phyloP scores from a whole-genome alignment of 1,284 basidiomycete genomes.

The Apiotrichum siamense region DNA sequence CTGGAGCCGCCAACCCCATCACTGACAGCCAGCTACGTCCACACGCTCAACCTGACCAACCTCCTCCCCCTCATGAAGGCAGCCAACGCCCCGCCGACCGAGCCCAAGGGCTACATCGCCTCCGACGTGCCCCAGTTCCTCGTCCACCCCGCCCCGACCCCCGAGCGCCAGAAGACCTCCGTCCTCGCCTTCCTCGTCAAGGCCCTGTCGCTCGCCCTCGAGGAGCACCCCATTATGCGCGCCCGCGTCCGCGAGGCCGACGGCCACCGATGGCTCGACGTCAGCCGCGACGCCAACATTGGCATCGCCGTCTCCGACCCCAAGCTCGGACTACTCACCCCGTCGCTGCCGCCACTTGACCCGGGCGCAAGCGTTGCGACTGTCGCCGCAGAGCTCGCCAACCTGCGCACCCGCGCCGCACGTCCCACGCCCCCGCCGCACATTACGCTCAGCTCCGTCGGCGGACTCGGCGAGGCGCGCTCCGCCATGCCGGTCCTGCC shows the following conservation, averaged over 20 bases:
- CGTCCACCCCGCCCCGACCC: conserved; percentile 37
- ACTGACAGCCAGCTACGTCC: conserved; percentile 57
- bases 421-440: conserved; percentile 63
- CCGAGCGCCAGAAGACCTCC: conserved; percentile 52
- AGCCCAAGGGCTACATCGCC: conserved; percentile 40
- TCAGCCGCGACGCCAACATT: conserved; percentile 32
- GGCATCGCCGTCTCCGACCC: conserved; percentile 55
- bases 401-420: conserved; percentile 56
- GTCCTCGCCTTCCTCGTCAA: conserved; percentile 83
- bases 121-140: conserved; percentile 54
- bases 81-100: conserved; percentile 57
- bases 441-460: conserved; percentile 80
- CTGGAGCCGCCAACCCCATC: neutral
- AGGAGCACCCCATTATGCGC: conserved; percentile 52
- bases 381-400: conserved; percentile 49
- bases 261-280: conserved; percentile 31
- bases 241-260: conserved; percentile 23
- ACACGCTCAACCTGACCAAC: conserved; percentile 73
- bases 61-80: conserved; percentile 65
- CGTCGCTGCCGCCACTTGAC: conserved; percentile 64
- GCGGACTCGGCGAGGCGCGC: conserved; percentile 67
- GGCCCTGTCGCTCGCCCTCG: conserved; percentile 70
- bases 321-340: conserved; percentile 73
- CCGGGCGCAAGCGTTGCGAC: conserved; percentile 61
- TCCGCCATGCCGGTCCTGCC: conserved; percentile 73